A percentile compares a stretch with the other conserved stretches of the same genome.
phyloP scores from a whole-genome alignment of 805 yeast genomes.

The baker's yeast (Saccharomyces cerevisiae) region DNA sequence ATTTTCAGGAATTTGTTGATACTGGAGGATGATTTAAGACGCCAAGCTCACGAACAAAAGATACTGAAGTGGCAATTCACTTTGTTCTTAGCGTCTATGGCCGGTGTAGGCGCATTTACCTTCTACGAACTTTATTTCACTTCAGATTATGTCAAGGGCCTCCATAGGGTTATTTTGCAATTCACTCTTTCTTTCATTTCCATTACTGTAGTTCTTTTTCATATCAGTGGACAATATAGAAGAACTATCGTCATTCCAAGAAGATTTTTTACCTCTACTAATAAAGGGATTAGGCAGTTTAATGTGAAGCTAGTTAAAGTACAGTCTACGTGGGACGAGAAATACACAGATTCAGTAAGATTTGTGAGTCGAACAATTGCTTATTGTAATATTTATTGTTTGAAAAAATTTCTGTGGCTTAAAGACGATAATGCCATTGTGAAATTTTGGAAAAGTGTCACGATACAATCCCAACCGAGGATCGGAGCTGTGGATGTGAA shows the following conservation, averaged over 20 bases:
- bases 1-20: constrained; percentile 75
- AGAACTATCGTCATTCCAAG: constrained; percentile 79
- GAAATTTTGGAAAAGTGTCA: constrained; percentile 20
- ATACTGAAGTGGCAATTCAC: constrained; percentile 45
- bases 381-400: constrained; percentile 9
- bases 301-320: constrained; percentile 71
- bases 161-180: constrained; percentile 33
- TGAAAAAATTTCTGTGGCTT: constrained; percentile 9
- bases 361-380: constrained; percentile 24
- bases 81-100: constrained; percentile 33
- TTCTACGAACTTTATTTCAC: constrained; percentile 33
- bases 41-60: constrained; percentile 69
- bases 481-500: constrained; percentile 77
- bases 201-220: constrained; percentile 68
- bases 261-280: constrained; percentile 69
- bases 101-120: constrained; percentile 34
- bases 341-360: constrained; percentile 30
- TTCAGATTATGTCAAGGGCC: constrained; percentile 34
- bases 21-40: constrained; percentile 76
- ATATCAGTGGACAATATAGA: constrained; percentile 81
- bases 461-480: constrained; percentile 44
- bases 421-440: constrained; percentile 10
- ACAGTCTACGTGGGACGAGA: constrained; percentile 33
- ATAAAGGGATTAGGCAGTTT: constrained; percentile 79
- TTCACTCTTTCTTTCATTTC: constrained; percentile 52